These are phyloP conservation scores for Pyrrhoderma lamaoense DNA, from an alignment of 1,284 basidiomycete species.

Conservation along the genomic window DNA sequence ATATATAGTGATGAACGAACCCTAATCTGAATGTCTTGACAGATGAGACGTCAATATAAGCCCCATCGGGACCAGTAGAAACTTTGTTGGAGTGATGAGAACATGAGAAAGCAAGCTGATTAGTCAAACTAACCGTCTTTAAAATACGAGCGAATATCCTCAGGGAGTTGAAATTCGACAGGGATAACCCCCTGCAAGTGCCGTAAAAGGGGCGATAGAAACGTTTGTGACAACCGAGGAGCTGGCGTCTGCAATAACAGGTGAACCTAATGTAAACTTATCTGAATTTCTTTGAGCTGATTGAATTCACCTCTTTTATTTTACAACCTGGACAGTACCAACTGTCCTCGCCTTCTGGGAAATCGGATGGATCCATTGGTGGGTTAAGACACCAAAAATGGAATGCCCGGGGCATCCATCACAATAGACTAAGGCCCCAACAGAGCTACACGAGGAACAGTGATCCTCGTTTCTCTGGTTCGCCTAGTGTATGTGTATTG, in stretches of 20 bases:
- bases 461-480: conserved; percentile 84
- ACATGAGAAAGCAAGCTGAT: conserved; percentile 4
- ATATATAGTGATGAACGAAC: conserved; percentile 40
- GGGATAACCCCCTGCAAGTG: conserved; percentile 60
- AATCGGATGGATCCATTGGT: conserved; percentile 82
- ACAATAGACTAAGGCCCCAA: conserved; percentile 84
- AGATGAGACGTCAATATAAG: conserved; percentile 73
- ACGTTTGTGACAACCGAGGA: conserved; percentile 50
- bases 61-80: conserved; percentile 62
- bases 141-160: conserved; percentile 82
- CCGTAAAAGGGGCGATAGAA: conserved; percentile 64
- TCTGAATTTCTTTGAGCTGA: not conserved
- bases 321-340: conserved; percentile 90
- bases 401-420: conserved; percentile 93
- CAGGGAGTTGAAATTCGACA: conserved; percentile 83
- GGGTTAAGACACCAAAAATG: conserved; percentile 96
- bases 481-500: conserved; percentile 19
- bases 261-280: conserved; percentile 6
- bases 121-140: conserved; percentile 61
- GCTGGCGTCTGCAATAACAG: conserved; percentile 49
- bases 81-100: conserved; percentile 39
- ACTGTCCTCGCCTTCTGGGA: conserved; percentile 72
- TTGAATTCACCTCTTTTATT: conserved; percentile 51
- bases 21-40: conserved; percentile 72
- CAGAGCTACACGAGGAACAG: conserved; percentile 84